Conservation (phyloP, 164 flowering plant species). For the Chimonanthus praecox region DNA sequence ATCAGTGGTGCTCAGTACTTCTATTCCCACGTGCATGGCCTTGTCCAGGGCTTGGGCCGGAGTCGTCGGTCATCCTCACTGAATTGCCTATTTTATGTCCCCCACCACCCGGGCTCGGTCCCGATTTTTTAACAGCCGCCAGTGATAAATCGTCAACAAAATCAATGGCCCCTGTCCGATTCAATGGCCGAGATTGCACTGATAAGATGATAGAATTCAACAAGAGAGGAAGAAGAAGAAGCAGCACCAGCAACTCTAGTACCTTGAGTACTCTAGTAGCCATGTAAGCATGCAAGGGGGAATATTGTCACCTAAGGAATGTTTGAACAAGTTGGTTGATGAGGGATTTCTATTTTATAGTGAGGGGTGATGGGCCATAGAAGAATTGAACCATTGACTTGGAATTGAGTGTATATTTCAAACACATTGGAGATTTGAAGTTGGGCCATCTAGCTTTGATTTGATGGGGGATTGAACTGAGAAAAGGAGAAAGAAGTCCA, state of each 20-base stretch:
- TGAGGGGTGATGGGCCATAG: background rate
- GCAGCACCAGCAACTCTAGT: background rate
- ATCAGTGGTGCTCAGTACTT: too few species aligned
- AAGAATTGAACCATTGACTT: too few species aligned
- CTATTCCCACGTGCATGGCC: background rate
- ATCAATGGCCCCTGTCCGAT: background rate
- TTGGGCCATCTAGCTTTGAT: background rate
- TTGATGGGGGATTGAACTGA: background rate
- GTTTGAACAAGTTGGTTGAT: background rate
- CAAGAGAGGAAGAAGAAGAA: background rate
- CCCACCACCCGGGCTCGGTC: constrained; percentile 1
- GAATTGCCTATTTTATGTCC: background rate
- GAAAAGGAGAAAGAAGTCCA: background rate
- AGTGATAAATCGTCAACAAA: background rate
- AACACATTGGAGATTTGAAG: background rate
- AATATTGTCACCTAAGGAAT: background rate
- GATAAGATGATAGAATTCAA: background rate
- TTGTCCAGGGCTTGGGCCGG: constrained; percentile 4
- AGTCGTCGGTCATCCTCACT: background rate
- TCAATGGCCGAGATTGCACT: constrained; percentile 1
- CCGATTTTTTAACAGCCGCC: constrained; percentile 1
- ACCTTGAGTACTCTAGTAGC: constrained; percentile 1
- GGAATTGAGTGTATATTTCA: background rate
- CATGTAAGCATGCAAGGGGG: background rate
- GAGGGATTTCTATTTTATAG: background rate